Conservation (phyloP, 768 basidiomycete genomes). For the Pulveroboletus frians region DNA sequence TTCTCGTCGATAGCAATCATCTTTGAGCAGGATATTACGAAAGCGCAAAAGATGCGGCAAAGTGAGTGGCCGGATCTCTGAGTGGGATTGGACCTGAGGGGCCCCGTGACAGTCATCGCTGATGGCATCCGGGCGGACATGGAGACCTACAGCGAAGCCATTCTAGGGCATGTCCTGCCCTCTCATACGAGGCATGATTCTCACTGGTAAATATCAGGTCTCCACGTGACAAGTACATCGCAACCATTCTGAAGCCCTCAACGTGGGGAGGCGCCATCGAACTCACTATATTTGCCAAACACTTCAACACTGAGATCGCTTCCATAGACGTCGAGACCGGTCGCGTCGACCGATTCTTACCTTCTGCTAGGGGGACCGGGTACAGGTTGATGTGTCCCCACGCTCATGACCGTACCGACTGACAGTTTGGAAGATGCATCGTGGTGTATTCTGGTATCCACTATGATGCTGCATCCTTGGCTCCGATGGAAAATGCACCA, state of each 20-base stretch:
- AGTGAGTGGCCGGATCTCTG: conserved; percentile 40
- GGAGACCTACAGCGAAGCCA: conserved; percentile 73
- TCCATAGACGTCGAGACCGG: conserved; percentile 92
- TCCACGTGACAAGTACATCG: conserved; percentile 65
- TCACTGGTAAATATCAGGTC: conserved; percentile 34
- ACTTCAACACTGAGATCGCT: conserved; percentile 82
- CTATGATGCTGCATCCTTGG: conserved; percentile 85
- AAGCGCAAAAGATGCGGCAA: conserved; percentile 65
- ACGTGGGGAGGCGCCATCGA: conserved; percentile 98
- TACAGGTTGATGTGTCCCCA: conserved; percentile 20
- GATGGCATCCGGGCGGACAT: conserved; percentile 71
- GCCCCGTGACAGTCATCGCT: conserved; percentile 61
- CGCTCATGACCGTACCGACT: neutral
- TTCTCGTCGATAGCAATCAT: conserved; percentile 84
- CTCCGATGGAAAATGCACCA: conserved; percentile 72
- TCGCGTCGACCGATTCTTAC: conserved; percentile 73
- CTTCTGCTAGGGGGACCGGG: conserved; percentile 33
- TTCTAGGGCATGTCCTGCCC: conserved; percentile 63
- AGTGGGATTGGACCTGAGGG: conserved; percentile 4
- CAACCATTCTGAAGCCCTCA: conserved; percentile 70
- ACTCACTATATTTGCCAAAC: conserved; percentile 74
- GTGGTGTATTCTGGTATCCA: conserved; percentile 96
- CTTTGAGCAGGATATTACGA: conserved; percentile 77
- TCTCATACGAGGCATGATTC: neutral
- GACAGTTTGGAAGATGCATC: conserved; percentile 45